Conservation (phyloP, 2,329 filamentous ascomycete genomes). For the Paraconiothyrium brasiliense region DNA sequence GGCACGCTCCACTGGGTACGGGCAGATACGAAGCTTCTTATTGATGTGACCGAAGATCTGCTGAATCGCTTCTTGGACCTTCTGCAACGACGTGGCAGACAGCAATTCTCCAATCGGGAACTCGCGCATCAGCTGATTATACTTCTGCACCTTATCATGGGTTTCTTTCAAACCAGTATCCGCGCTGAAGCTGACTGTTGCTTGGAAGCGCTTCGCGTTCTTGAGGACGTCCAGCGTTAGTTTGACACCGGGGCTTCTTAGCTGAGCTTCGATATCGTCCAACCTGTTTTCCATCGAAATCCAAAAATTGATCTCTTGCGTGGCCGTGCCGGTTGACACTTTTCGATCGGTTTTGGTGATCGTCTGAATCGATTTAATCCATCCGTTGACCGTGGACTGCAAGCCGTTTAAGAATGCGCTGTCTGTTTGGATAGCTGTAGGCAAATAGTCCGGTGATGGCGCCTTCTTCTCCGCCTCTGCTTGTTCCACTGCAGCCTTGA, state of each 20-base stretch:
- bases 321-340: slow-evolving; percentile 78
- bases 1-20: slow-evolving; percentile 91
- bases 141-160: slow-evolving; percentile 95
- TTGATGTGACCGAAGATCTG: slow-evolving; percentile 95
- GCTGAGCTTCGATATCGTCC: slow-evolving; percentile 88
- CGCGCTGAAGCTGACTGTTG: slow-evolving; percentile 93
- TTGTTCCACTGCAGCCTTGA: slow-evolving; percentile 84
- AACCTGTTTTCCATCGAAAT: slow-evolving; percentile 94
- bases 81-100: slow-evolving; percentile 87
- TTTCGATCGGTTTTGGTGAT: slow-evolving; percentile 96
- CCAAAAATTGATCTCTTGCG: slow-evolving; percentile 99
- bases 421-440: slow-evolving; percentile 79
- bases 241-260: slow-evolving; percentile 86
- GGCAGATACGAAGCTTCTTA: slow-evolving; percentile 96
- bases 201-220: slow-evolving; percentile 97
- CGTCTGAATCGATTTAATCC: slow-evolving; percentile 98
- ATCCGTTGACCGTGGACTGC: slow-evolving; percentile 92
- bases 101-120: slow-evolving; percentile 95
- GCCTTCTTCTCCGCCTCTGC: slow-evolving; percentile 73
- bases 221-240: slow-evolving; percentile 94
- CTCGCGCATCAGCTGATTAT: slow-evolving; percentile 98
- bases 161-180: slow-evolving; percentile 97
- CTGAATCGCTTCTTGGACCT: slow-evolving; percentile 86
- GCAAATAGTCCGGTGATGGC: slow-evolving; percentile 81
- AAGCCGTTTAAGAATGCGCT: slow-evolving; percentile 93